phyloP scores from a whole-genome alignment of 345 rosid species.

The Laguncularia racemosa region DNA sequence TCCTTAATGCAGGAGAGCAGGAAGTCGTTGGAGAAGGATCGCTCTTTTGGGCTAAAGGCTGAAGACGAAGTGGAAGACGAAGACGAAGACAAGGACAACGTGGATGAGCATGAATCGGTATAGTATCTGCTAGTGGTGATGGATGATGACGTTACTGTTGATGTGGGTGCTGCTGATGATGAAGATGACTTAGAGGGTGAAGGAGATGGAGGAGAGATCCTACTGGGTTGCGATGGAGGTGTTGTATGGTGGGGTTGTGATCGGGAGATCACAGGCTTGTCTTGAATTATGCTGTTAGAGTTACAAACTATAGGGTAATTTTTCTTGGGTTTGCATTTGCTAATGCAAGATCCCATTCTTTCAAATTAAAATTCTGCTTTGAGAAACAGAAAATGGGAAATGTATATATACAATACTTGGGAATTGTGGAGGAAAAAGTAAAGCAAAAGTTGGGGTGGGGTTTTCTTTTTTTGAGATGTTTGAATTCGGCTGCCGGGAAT shows the following conservation, averaged over 20 bases:
- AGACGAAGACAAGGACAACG: constrained; percentile 28
- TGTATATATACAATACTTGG: not conserved
- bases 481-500: constrained; percentile 44
- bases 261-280: constrained; percentile 50
- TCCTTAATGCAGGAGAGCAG: constrained; percentile 70
- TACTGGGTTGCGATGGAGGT: constrained; percentile 13
- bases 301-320: not conserved
- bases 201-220: constrained; percentile 35
- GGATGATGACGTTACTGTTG: constrained; percentile 20
- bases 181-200: constrained; percentile 31
- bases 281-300: constrained; percentile 32
- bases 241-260: constrained; percentile 18
- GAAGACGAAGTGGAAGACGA: constrained; percentile 22
- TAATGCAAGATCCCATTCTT: constrained; percentile 77
- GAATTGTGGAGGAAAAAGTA: not conserved
- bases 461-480: constrained; percentile 22
- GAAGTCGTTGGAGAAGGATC: constrained; percentile 80
- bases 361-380: not conserved
- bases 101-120: constrained; percentile 14
- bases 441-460: not conserved
- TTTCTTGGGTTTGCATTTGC: constrained; percentile 57
- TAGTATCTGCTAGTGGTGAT: constrained; percentile 10
- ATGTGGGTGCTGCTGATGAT: constrained; percentile 13
- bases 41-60: constrained; percentile 36
- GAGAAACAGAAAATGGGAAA: not conserved